A percentile compares a stretch with the other conserved stretches of the same genome.
Conservation (phyloP, 306 rosid genomes). For the Carpinus viminea region DNA sequence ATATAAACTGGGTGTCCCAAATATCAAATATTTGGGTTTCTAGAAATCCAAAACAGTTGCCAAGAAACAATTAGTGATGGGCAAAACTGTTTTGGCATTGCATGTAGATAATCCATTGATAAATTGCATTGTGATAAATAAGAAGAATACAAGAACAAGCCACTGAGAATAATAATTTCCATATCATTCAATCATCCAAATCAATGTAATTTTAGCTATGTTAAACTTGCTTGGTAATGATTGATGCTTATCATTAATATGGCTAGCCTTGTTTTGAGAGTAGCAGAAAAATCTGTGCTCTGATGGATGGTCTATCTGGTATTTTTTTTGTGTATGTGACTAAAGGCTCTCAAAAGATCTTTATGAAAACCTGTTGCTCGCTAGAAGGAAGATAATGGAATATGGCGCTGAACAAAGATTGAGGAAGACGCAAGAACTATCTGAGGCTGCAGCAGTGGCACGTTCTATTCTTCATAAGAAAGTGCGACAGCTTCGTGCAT, state of each 20-base stretch:
- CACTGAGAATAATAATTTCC: neutral
- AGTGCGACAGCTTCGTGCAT: slow-evolving; percentile 54
- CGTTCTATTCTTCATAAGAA: slow-evolving; percentile 78
- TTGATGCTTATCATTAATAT: slow-evolving; percentile 14
- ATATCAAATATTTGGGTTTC: neutral
- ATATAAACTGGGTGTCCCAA: neutral
- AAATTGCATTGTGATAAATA: neutral
- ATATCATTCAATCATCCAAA: neutral
- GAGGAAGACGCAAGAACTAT: slow-evolving; percentile 63
- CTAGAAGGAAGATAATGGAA: slow-evolving; percentile 59
- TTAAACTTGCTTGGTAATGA: neutral
- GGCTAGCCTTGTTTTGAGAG: slow-evolving; percentile 21
- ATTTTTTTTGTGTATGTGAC: slow-evolving; percentile 26
- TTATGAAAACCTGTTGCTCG: slow-evolving; percentile 54
- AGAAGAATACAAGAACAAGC: neutral
- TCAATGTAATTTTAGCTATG: neutral
- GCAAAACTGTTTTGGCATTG: neutral
- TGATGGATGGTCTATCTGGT: slow-evolving; percentile 12
- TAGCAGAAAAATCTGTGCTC: slow-evolving; percentile 10
- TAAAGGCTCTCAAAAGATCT: slow-evolving; percentile 70
- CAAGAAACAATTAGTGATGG: neutral
- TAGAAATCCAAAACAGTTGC: neutral
- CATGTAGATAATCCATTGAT: neutral
- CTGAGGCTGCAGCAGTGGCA: slow-evolving; percentile 71
- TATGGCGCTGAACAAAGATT: slow-evolving; percentile 49